These are phyloP conservation scores for Hylodesmum podocarpum DNA, from an alignment of 306 rosid species.

Conservation along the genomic window DNA sequence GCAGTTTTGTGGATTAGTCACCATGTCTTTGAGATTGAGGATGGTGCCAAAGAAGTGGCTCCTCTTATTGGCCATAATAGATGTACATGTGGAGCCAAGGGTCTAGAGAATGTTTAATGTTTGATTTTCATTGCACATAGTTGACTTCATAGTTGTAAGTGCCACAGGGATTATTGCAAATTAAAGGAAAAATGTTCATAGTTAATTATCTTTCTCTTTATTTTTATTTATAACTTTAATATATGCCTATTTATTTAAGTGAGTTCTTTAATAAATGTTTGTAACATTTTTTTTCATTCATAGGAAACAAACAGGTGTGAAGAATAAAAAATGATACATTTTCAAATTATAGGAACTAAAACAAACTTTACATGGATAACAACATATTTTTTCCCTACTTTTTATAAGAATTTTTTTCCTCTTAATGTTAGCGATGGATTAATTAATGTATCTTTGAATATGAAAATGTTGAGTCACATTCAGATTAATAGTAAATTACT, in stretches of 20 bases:
- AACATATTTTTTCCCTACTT: too few species aligned
- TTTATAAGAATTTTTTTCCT: too few species aligned
- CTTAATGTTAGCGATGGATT: too few species aligned
- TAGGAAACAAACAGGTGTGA: too few species aligned
- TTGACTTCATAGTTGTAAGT: not conserved
- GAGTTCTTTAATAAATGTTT: too few species aligned
- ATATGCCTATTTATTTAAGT: not conserved
- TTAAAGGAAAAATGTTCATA: not conserved
- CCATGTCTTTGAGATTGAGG: conserved; percentile 38
- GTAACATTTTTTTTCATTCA: too few species aligned
- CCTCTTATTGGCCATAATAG: conserved; percentile 14
- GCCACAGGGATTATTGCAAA: not conserved
- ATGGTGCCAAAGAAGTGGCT: conserved; percentile 36
- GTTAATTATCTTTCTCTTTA: not conserved
- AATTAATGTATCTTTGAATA: too few species aligned
- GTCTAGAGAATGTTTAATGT: conserved; percentile 34
- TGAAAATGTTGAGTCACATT: too few species aligned
- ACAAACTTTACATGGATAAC: too few species aligned
- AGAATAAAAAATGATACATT: too few species aligned
- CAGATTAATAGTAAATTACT: too few species aligned
- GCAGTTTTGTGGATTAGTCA: conserved; percentile 51
- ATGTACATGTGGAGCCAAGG: conserved; percentile 2
- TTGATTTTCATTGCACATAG: conserved; percentile 17
- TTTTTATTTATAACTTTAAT: not conserved
- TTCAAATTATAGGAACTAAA: too few species aligned